Base-by-base conservation (phyloP, 1,139 yeast genomes). In the Blastobotrys arbuscula region DNA sequence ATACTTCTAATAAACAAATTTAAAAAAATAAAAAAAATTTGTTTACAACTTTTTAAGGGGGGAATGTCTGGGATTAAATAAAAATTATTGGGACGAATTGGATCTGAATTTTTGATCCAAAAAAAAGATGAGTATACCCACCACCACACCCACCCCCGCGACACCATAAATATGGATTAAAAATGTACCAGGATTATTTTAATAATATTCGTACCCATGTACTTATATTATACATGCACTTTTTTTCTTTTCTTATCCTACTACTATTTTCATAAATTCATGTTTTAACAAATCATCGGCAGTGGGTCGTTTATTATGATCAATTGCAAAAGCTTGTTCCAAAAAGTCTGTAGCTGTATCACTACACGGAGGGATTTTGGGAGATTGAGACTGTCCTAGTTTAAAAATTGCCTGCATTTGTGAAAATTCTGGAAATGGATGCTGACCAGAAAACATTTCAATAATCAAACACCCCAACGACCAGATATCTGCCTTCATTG, bases 321-420 rank as follows among this genome's bases (percentile, higher is more conserved):
- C 94, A 36, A 85, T 63, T 55, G 84, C 90, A 65, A 89, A 87
- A 0, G 95, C 77, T 63, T 77, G 71, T 15, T 63, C 60, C 54
- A 89, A 68, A 60, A 89, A 88, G 43, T 78, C 82, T 57, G 71
- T 76, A 7, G 89, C 94, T 40, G 78, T 87, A 10, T 69, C 69
- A 0, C 92, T 80, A 52, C 88, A 80, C n/a, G 77, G 76, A 0
- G 97, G 97, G 8, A 86, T 75, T 41, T 77, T 81, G 0, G 97
- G 97, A 1, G 69, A 56, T 1, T 82, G 79, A 55, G 84, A 82
- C 0, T 95, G 85, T 1, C 97, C 97, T 54, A 90, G 86, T 63
- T 84, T 83, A 74, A 90, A 90, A 41, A 90, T 82, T 10, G 97
- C 97, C 68, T 90, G 97, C 96, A 89, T 88, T 65, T 89, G 97